Evolutionary conservation across 75 land plant genomes (phyloP).

Genomic region (Sequoiadendron giganteum): DNA sequence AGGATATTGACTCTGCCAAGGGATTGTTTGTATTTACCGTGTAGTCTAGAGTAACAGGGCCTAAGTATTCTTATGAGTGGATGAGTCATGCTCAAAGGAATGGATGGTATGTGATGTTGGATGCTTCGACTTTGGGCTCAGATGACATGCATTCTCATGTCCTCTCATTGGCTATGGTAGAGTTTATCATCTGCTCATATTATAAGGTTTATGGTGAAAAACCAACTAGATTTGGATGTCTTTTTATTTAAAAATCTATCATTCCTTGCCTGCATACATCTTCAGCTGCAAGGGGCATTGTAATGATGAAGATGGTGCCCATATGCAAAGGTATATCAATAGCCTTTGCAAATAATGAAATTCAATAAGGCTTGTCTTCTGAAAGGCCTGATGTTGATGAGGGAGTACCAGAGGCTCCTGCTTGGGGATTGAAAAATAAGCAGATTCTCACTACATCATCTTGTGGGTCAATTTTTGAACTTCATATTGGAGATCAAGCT

Average conservation of each 20-base stretch:
- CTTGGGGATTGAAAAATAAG: not conserved
- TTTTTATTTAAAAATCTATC: constrained; percentile 69
- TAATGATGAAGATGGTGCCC: no score
- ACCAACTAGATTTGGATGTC: constrained; percentile 88
- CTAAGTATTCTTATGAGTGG: no score
- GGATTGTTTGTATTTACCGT: no score
- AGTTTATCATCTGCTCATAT: no score
- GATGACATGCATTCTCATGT: constrained; percentile 89
- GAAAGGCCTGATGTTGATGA: not conserved
- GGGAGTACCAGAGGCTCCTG: not conserved
- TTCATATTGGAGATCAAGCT: no score
- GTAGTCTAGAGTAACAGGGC: no score
- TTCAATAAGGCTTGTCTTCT: not conserved
- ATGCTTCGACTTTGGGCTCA: constrained; percentile 85
- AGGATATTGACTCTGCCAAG: no score
- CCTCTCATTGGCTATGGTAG: constrained; percentile 73
- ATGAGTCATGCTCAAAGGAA: no score
- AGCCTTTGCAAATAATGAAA: not conserved
- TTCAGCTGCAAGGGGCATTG: no score
- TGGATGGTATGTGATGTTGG: constrained; percentile 91
- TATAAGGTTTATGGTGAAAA: constrained; percentile 83
- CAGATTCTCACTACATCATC: not conserved
- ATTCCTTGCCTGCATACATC: no score
- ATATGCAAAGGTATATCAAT: not conserved
- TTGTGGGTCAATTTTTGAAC: not conserved